These are phyloP conservation scores for Pseudopithomyces maydicus DNA, from an alignment of 2,329 filamentous ascomycete genomes.

Conservation along the genomic window DNA sequence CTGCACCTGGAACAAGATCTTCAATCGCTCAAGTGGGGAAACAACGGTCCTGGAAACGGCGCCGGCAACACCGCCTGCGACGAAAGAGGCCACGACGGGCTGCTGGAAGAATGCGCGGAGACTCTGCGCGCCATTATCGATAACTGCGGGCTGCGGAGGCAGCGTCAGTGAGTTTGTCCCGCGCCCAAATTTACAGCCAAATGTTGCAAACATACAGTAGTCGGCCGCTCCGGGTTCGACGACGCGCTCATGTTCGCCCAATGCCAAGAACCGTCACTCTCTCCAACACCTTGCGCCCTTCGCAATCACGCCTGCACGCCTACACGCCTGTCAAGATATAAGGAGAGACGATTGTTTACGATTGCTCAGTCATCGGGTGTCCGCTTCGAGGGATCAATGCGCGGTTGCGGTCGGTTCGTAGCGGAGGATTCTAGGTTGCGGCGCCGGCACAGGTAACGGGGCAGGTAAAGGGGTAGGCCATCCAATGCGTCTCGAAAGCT, in stretches of 20 bases:
- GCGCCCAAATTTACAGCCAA: conserved; percentile 20
- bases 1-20: conserved; percentile 98
- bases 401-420: conserved; percentile 1
- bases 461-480: too few relatives aligned
- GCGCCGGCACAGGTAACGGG: conserved; percentile 20
- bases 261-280: conserved; percentile 12
- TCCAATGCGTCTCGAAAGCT: conserved; percentile 29
- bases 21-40: conserved; percentile 91
- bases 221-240: conserved; percentile 22
- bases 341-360: conserved; percentile 21
- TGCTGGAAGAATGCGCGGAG: conserved; percentile 64
- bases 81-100: conserved; percentile 87
- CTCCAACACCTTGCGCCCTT: conserved; percentile 14
- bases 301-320: conserved; percentile 17
- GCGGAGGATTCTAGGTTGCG: conserved; percentile 18
- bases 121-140: conserved; percentile 25
- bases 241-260: conserved; percentile 23
- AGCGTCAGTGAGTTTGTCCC: conserved; percentile 18
- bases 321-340: conserved; percentile 28
- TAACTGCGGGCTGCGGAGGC: conserved; percentile 12
- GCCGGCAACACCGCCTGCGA: conserved; percentile 90
- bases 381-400: conserved; percentile 15
- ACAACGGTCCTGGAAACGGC: conserved; percentile 98
- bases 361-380: conserved; percentile 38
- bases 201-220: conserved; percentile 25